These are phyloP conservation scores for Ensete ventricosum DNA, from an alignment of 176 grass and related monocot species.

Conservation along the genomic window DNA sequence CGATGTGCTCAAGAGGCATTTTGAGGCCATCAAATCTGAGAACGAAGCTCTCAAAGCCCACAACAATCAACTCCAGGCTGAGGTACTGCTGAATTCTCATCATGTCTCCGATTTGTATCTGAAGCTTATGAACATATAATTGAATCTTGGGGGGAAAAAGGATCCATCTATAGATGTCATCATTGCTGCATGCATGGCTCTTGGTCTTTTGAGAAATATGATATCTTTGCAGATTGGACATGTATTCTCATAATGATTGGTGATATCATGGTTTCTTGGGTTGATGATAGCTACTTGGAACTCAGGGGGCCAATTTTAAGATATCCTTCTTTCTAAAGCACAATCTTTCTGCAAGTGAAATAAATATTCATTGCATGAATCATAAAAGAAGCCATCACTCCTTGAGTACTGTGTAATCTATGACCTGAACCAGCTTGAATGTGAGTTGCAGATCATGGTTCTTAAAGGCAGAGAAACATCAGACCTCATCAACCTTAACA, in stretches of 20 bases:
- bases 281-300: not conserved
- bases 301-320: not conserved
- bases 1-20: conserved; percentile 10
- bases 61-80: conserved; percentile 16
- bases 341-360: not conserved
- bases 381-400: too few species aligned
- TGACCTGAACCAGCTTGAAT: not conserved
- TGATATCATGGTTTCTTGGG: not conserved
- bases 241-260: conserved; percentile 1
- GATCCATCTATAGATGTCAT: not conserved
- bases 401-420: not conserved
- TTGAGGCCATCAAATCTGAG: conserved; percentile 17
- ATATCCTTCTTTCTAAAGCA: not conserved
- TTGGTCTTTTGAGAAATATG: not conserved
- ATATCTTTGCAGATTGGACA: not conserved
- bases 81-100: not conserved
- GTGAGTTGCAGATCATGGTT: not conserved
- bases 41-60: conserved; percentile 8
- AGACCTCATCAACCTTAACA: conserved; percentile 11
- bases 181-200: not conserved
- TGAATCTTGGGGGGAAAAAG: not conserved
- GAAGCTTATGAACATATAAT: not conserved
- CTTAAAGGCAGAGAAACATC: not conserved
- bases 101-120: not conserved
- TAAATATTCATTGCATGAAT: too few species aligned